phyloP scores from a whole-genome alignment of 257 asterid genomes.

The Solanum pinnatisectum region DNA sequence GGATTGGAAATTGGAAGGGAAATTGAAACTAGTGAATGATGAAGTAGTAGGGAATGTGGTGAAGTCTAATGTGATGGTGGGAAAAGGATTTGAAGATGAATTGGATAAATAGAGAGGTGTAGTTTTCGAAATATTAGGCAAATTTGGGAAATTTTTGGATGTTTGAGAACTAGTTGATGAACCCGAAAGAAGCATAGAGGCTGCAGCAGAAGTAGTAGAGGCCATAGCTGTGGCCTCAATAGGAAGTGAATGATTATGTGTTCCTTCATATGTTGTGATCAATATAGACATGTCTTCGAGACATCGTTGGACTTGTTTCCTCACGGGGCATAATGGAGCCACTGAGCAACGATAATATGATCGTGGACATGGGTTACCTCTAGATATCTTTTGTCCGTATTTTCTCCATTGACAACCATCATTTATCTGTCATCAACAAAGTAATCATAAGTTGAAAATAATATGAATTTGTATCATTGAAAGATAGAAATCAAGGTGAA shows the following conservation, averaged over 20 bases:
- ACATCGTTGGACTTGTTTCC: conserved; percentile 92
- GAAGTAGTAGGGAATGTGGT: conserved; percentile 33
- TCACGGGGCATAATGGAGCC: conserved; percentile 70
- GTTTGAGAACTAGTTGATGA: conserved; percentile 40
- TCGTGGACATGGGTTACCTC: conserved; percentile 88
- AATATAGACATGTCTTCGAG: conserved; percentile 61
- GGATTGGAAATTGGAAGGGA: conserved; percentile 23
- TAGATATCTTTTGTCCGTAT: conserved; percentile 80
- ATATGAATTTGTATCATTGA: neutral
- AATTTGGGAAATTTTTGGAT: neutral
- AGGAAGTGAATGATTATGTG: conserved; percentile 82
- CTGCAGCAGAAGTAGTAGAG: conserved; percentile 91
- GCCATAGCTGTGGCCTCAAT: conserved; percentile 86
- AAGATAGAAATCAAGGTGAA: neutral
- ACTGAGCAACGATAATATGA: conserved; percentile 90
- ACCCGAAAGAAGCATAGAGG: conserved; percentile 86
- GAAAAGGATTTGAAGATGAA: conserved; percentile 35
- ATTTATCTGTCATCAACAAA: conserved; percentile 38
- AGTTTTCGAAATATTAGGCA: conserved; percentile 10
- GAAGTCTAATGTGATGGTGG: conserved; percentile 84
- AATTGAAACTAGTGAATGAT: conserved; percentile 18
- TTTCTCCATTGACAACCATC: conserved; percentile 99
- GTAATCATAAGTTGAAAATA: neutral
- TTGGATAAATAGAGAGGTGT: conserved; percentile 30
- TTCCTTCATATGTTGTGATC: conserved; percentile 89